Percentiles rank a stretch among this genome's conserved stretches.
Evolutionary conservation across 2,329 filamentous ascomycete species (phyloP).

Genomic region (Pseudopyrenochaeta lycopersici): DNA sequence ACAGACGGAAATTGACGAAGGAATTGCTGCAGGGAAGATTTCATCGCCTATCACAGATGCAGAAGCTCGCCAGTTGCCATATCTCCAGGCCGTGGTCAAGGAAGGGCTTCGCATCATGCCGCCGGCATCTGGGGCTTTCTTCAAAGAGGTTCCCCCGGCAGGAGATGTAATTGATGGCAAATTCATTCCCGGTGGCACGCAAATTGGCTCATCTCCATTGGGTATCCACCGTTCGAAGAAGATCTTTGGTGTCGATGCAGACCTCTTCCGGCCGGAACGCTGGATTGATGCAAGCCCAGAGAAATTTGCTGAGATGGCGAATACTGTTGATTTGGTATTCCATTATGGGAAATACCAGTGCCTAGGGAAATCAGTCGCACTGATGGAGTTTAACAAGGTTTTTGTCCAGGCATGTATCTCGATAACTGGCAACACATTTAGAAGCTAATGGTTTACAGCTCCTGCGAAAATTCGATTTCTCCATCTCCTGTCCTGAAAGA

Average conservation of each 20-base stretch:
- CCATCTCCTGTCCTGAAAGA: background rate
- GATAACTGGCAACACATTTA: background rate
- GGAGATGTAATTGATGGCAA: conserved; percentile 28
- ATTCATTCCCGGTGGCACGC: conserved; percentile 34
- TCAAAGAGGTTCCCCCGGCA: conserved; percentile 48
- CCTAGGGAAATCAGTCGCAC: conserved; percentile 34
- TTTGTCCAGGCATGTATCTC: conserved; percentile 25
- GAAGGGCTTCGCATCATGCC: conserved; percentile 42
- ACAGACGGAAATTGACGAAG: conserved; percentile 54
- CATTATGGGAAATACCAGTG: conserved; percentile 38
- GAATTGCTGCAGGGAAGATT: conserved; percentile 48
- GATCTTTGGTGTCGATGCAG: conserved; percentile 28
- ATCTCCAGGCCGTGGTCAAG: conserved; percentile 37
- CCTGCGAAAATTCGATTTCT: background rate
- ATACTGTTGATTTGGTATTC: conserved; percentile 30
- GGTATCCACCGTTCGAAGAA: conserved; percentile 19
- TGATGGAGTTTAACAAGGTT: conserved; percentile 45
- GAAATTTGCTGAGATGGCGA: conserved; percentile 31
- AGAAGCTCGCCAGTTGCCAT: conserved; percentile 32
- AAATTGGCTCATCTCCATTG: conserved; percentile 15
- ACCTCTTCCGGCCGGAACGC: conserved; percentile 27
- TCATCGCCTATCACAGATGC: conserved; percentile 47
- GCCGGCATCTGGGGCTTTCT: conserved; percentile 19
- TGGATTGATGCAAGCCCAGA: conserved; percentile 44
- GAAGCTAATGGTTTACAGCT: background rate